Evolutionary conservation across 495 filamentous ascomycete genomes (phyloP).

Genomic region (Aspergillus coremiiformis): DNA sequence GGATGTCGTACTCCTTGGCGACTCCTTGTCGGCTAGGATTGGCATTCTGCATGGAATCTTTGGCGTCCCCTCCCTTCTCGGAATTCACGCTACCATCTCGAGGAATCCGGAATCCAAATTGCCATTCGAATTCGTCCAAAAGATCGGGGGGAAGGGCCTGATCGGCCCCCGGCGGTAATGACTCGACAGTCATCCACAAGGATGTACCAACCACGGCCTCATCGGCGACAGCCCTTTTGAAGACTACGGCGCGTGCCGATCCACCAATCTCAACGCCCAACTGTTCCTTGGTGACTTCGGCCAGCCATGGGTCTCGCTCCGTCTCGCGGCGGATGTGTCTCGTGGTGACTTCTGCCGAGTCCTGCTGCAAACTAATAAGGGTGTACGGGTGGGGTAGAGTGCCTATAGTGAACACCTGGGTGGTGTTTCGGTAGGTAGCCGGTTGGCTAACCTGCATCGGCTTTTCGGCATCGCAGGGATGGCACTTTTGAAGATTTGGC

Average conservation of each 20-base stretch:
- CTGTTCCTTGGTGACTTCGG: constrained; percentile 60
- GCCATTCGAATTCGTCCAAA: constrained; percentile 70
- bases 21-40: constrained; percentile 43
- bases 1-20: constrained; percentile 49
- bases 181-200: constrained; percentile 78
- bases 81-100: constrained; percentile 43
- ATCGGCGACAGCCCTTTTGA: constrained; percentile 77
- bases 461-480: constrained; percentile 55
- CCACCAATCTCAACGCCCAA: constrained; percentile 52
- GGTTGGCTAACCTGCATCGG: constrained; percentile 52
- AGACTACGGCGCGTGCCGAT: constrained; percentile 56
- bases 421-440: constrained; percentile 50
- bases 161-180: constrained; percentile 35
- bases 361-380: constrained; percentile 51
- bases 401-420: constrained; percentile 68
- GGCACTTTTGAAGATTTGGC: constrained; percentile 67
- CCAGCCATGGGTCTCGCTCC: constrained; percentile 74
- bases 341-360: constrained; percentile 48
- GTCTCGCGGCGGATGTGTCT: constrained; percentile 68
- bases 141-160: constrained; percentile 35
- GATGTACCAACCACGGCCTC: constrained; percentile 50
- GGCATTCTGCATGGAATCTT: constrained; percentile 31
- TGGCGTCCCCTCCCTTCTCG: constrained; percentile 44
- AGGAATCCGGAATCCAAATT: constrained; percentile 78
- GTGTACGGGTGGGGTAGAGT: constrained; percentile 90